Base-by-base conservation (phyloP, 331 rosid species). In the Quercus lobata region DNA sequence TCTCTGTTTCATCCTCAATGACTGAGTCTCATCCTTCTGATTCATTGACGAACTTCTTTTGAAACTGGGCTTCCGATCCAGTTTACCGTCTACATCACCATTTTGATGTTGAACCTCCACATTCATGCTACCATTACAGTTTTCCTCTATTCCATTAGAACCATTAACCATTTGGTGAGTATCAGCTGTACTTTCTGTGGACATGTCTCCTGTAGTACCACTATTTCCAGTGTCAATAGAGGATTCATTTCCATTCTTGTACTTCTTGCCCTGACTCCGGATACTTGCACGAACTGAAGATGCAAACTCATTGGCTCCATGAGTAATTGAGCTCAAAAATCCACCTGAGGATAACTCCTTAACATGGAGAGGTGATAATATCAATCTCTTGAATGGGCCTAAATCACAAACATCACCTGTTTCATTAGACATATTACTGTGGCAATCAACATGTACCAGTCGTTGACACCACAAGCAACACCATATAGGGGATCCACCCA, bases 401-500 rank as follows among this genome's bases (percentile, higher is more conserved):
- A 96, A 80, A 85, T 96, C 99, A 81, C 99, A 96, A 34, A 90
- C 76, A 85, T 96, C 99, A 46, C 98, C 98, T 0, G 93, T 89
- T 90, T 96, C 99, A 77, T 85, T 92, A 37, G 94, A 89, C 97
- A 93, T 87, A 80, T 76, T 74, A 80, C 83, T 72, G 72, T 96
- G 99, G 79, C 99, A 96, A 87, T 96, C 98, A 84, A 96, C 99
- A 72, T 96, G 99, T 49, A 96, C 97, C 79, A 90, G 79, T 53
- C 92, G 86, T 74, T 96, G 99, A 82, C 99, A 96, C 99, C 99
- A 96, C 86, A 96, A 81, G 87, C 99, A 96, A 80, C 88, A 86
- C 99, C 99, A 96, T 84, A 96, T 92, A 44, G 99, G 99, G 74
- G 99, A 96, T 76, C 99, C 98, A 73, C 92, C 91, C 71, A 96